phyloP scores from a whole-genome alignment of 2,329 filamentous ascomycete genomes.

The Colletotrichum spaethianum region DNA sequence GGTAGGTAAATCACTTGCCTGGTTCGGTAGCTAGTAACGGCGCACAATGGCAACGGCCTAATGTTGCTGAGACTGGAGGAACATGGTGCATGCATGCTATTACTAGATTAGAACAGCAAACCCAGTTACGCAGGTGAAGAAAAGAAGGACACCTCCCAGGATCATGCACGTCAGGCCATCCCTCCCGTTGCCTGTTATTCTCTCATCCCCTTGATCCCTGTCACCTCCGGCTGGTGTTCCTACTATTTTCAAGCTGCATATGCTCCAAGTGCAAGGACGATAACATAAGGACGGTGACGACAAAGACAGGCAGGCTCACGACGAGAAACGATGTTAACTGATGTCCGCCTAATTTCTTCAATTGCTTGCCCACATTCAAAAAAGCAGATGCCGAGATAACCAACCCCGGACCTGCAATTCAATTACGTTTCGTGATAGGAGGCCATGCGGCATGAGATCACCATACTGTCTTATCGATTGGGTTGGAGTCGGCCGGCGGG shows the following conservation, averaged over 20 bases:
- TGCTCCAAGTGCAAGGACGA: background rate
- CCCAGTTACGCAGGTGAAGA: background rate
- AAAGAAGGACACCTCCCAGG: background rate
- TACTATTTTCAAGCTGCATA: background rate
- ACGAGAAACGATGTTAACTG: background rate
- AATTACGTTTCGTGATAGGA: constrained; percentile 41
- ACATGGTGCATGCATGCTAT: background rate
- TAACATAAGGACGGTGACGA: background rate
- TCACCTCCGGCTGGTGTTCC: background rate
- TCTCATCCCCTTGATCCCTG: background rate
- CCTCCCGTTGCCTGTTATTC: background rate
- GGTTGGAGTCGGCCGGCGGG: constrained; percentile 29
- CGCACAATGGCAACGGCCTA: constrained; percentile 6
- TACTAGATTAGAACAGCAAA: background rate
- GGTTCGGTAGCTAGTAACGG: background rate
- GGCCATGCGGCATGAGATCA: constrained; percentile 40
- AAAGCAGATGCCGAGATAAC: constrained; percentile 31
- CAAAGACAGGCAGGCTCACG: background rate
- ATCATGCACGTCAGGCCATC: background rate
- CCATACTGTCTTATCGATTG: constrained; percentile 39
- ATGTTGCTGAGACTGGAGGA: background rate
- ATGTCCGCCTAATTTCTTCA: background rate
- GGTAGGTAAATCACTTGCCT: too few relatives aligned
- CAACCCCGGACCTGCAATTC: constrained; percentile 14
- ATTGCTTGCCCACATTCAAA: background rate